A percentile compares a stretch with the other conserved stretches of the same genome.
Evolutionary conservation across 1,139 yeast genomes (phyloP).

Genomic region (Geotrichum siamense): DNA sequence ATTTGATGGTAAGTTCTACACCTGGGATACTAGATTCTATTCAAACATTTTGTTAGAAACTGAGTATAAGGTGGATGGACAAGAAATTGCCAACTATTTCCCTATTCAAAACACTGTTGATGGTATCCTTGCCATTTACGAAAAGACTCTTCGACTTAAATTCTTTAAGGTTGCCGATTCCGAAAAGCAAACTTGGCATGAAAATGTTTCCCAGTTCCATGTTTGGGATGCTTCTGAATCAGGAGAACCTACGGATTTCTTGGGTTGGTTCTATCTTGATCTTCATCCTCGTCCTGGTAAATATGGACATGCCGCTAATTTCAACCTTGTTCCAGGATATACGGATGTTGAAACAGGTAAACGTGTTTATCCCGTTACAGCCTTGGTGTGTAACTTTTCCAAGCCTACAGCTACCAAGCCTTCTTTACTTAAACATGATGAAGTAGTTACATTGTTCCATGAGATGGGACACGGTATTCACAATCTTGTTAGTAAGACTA

Average conservation of each 20-base stretch:
- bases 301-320: conserved; percentile 82
- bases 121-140: conserved; percentile 65
- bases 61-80: conserved; percentile 64
- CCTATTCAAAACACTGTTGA: conserved; percentile 61
- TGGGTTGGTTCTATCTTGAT: conserved; percentile 76
- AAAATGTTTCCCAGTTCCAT: conserved; percentile 66
- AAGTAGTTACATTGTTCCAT: conserved; percentile 80
- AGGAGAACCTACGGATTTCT: conserved; percentile 44
- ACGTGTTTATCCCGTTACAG: conserved; percentile 62
- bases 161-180: conserved; percentile 47
- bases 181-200: conserved; percentile 53
- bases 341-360: conserved; percentile 41
- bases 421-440: conserved; percentile 66
- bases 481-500: conserved; percentile 60
- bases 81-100: conserved; percentile 67
- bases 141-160: conserved; percentile 57
- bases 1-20: conserved; percentile 44
- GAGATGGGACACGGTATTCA: conserved; percentile 89
- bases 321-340: conserved; percentile 61
- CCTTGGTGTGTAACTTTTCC: conserved; percentile 78
- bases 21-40: conserved; percentile 71
- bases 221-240: conserved; percentile 57
- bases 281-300: conserved; percentile 81
- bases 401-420: conserved; percentile 67
- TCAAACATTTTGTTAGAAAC: conserved; percentile 57